Conservation (phyloP, 164 flowering plant genomes). For the Houttuynia cordata region DNA sequence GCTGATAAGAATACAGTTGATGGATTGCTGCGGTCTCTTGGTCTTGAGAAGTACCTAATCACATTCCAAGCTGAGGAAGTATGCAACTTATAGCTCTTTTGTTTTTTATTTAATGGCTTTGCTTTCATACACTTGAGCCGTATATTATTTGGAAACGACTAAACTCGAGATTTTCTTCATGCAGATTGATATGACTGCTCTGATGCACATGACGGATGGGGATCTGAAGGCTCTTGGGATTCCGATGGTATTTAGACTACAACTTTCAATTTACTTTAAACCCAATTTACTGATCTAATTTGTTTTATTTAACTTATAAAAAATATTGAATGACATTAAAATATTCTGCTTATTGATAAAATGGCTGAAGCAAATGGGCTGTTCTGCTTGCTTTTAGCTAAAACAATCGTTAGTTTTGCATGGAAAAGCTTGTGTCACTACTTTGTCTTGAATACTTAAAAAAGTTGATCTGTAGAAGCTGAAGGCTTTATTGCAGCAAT, state of each 20-base stretch:
- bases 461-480: too few species aligned
- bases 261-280: not conserved
- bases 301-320: not conserved
- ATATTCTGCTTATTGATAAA: too few species aligned
- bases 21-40: constrained; percentile 64
- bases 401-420: too few species aligned
- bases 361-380: not conserved
- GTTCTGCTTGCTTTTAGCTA: too few species aligned
- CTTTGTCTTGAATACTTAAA: too few species aligned
- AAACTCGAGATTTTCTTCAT: constrained; percentile 3
- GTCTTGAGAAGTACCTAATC: constrained; percentile 76
- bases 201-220: constrained; percentile 77
- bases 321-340: not conserved
- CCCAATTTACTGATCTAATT: not conserved
- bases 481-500: too few species aligned
- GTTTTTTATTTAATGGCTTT: not conserved
- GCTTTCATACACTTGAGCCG: not conserved
- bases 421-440: too few species aligned
- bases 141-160: not conserved
- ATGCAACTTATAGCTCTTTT: constrained; percentile 8
- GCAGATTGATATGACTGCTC: constrained; percentile 80
- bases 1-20: constrained; percentile 45
- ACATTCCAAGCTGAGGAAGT: constrained; percentile 94
- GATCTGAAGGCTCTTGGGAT: constrained; percentile 87
- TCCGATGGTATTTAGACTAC: constrained; percentile 57